A percentile compares a stretch with the other conserved stretches of the same genome.
phyloP scores from a whole-genome alignment of 768 basidiomycete species.

The Boletus coccyginus region DNA sequence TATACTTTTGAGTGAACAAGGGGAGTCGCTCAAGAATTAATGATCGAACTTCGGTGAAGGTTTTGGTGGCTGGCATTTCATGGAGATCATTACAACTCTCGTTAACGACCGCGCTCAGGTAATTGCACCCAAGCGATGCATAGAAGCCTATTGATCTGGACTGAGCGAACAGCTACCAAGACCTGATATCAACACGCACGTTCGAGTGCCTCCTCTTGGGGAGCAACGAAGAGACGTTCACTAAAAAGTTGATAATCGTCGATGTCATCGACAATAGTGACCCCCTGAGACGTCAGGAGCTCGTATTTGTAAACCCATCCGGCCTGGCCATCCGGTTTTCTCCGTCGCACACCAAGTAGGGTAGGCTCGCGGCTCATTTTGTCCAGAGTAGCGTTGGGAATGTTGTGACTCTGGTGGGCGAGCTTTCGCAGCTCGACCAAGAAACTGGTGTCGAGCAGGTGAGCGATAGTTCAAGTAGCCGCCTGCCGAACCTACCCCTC shows the following conservation, averaged over 20 bases:
- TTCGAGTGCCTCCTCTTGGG: constrained; percentile 87
- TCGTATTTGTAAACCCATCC: constrained; percentile 68
- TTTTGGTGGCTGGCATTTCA: constrained; percentile 45
- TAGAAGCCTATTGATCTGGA: constrained; percentile 59
- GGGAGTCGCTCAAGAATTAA: constrained; percentile 78
- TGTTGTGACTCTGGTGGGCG: constrained; percentile 54
- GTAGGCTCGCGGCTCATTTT: constrained; percentile 67
- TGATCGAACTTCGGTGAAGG: constrained; percentile 47
- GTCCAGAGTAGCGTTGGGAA: constrained; percentile 45
- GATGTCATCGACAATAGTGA: constrained; percentile 80
- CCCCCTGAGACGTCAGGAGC: constrained; percentile 57
- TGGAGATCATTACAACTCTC: constrained; percentile 62
- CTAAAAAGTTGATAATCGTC: constrained; percentile 73
- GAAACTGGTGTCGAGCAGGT: constrained; percentile 47
- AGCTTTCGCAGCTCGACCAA: constrained; percentile 79
- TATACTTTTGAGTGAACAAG: constrained; percentile 84
- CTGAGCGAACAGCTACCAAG: not conserved
- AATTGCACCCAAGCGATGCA: constrained; percentile 64
- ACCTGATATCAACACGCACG: constrained; percentile 34
- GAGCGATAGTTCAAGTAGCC: not conserved
- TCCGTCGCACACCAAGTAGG: constrained; percentile 66
- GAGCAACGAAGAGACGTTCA: constrained; percentile 64
- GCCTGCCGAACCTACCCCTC: constrained; percentile 47
- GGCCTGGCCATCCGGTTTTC: constrained; percentile 50
- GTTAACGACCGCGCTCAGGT: constrained; percentile 65